Evolutionary conservation across 495 filamentous ascomycete genomes (phyloP), one percentile per base, ranked within the genome.

Genomic region (Penicillium waksmanii): DNA sequence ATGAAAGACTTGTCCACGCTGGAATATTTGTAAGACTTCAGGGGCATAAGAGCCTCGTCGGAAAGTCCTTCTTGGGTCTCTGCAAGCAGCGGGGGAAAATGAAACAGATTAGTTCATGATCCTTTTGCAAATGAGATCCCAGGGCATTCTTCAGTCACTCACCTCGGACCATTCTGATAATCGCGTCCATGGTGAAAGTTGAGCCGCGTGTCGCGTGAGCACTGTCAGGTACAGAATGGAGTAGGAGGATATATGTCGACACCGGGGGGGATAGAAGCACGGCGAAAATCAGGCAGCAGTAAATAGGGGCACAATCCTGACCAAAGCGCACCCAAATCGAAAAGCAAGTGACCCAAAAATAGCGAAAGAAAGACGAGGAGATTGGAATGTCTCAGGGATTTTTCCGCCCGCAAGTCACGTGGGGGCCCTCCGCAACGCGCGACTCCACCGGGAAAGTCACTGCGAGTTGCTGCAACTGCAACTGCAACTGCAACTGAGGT

Each of bases 1-100:
- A 98, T 88, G 54, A 87, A 84, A n/a, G 93, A 97, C 74, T 97
- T 96, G 81, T 98, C 95, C 68, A 98, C 93, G 69, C 88, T 88
- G 66, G 90, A 93, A 74, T 98, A 98, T 71, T 97, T 96, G 86
- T 98, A 98, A 25, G 85, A 86, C 74, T 94, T 95, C 62, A 98
- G 87, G 70, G 96, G 93, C 25, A 90, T 78, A 51, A 91, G 77
- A 50, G 85, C 83, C 58, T 91, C 85, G 51, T 91, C 87, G 9
- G 87, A 87, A 19, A 91, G 79, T 53, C 81, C 83, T 55, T 87
- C 83, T 66, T 84, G 80, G 67, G 78, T 80, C 74, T 78, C 80
- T 76, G 57, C 60, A 40, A 7, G 23, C 40, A 15, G 17, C 51
- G 57, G 57, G 51, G 56, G 51, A 55, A 12, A 48, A 38, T 0